phyloP scores from a whole-genome alignment of 176 grass and related monocot species.

The Bonia amplexicaulis region DNA sequence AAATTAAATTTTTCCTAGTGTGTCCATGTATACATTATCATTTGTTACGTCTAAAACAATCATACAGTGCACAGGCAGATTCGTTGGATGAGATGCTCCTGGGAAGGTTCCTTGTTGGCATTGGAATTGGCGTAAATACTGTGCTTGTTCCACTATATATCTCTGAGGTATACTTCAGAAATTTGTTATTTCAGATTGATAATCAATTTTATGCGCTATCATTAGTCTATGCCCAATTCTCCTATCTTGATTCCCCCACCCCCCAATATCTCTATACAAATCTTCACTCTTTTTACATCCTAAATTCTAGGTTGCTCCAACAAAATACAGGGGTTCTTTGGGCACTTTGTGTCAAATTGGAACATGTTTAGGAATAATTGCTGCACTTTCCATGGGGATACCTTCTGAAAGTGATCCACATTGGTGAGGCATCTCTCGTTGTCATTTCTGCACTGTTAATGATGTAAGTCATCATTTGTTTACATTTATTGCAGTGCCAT shows the following conservation, averaged over 20 bases:
- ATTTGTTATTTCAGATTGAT: constrained; percentile 7
- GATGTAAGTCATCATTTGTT: constrained; percentile 41
- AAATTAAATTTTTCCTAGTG: neutral
- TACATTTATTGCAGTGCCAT: constrained; percentile 14
- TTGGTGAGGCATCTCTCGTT: constrained; percentile 69
- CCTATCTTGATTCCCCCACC: neutral
- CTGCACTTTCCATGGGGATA: constrained; percentile 78
- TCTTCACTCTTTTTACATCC: constrained; percentile 23
- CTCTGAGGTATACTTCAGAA: constrained; percentile 61
- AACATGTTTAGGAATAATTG: constrained; percentile 97
- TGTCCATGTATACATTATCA: constrained; percentile 17
- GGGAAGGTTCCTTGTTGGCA: constrained; percentile 96
- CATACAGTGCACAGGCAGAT: constrained; percentile 74
- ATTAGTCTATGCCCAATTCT: neutral
- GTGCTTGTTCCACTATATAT: constrained; percentile 93
- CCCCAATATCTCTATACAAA: neutral
- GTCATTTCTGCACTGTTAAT: constrained; percentile 40
- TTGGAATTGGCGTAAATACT: constrained; percentile 89
- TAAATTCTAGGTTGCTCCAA: constrained; percentile 70
- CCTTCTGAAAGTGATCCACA: constrained; percentile 96
- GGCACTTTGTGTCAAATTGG: constrained; percentile 89
- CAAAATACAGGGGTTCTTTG: constrained; percentile 88
- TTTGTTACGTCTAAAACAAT: constrained; percentile 17
- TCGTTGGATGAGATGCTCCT: constrained; percentile 85
- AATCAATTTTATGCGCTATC: neutral